Conservation (phyloP, 306 rosid genomes). For the Citrullus colocynthis region DNA sequence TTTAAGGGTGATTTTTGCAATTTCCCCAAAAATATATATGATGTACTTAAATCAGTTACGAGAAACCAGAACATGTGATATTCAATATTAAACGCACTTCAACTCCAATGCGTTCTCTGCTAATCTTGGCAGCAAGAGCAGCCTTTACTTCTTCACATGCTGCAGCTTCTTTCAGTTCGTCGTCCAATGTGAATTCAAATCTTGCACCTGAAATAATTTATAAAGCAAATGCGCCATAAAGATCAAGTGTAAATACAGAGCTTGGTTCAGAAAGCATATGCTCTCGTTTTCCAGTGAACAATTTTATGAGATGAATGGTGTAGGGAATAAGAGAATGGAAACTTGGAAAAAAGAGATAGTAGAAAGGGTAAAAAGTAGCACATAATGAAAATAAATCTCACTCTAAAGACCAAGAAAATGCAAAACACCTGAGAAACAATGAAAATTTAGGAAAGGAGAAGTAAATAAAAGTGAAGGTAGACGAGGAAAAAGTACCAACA, state of each 20-base stretch:
- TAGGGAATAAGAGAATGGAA: not conserved
- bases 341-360: not conserved
- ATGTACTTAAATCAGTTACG: not conserved
- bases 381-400: not conserved
- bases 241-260: not conserved
- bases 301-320: not conserved
- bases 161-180: slow-evolving; percentile 78
- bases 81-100: slow-evolving; percentile 36
- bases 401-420: not conserved
- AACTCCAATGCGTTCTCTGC: slow-evolving; percentile 83
- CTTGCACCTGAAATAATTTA: slow-evolving; percentile 53
- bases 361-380: not conserved
- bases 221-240: not conserved
- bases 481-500: not conserved
- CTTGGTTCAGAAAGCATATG: not conserved
- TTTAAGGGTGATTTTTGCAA: too few species aligned
- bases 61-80: slow-evolving; percentile 9
- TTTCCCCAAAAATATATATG: not conserved
- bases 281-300: not conserved
- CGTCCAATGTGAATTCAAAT: slow-evolving; percentile 61
- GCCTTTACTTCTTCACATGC: slow-evolving; percentile 66
- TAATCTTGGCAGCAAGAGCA: slow-evolving; percentile 79
- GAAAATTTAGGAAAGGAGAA: not conserved
- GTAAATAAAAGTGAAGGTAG: not conserved
- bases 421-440: not conserved